Base-by-base conservation (phyloP, 192 early-diverging fungal genomes). In the Funneliformis mosseae region DNA sequence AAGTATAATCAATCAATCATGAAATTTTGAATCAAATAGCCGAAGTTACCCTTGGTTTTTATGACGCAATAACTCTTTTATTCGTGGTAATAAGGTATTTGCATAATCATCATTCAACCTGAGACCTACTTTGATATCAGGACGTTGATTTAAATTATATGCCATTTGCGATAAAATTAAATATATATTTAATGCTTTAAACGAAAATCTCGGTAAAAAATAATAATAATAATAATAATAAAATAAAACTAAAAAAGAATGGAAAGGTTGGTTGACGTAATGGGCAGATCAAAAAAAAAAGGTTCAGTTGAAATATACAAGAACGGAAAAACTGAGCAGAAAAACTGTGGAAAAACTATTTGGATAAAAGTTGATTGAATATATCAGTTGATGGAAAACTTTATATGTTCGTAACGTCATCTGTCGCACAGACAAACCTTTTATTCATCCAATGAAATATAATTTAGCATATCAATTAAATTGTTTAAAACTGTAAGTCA, bases 381-480 rank as follows among this genome's bases (percentile, higher is more conserved):
- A 18, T n/a, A 70, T 41, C 21, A 33, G 39, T n/a, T 43, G n/a
- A 69, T 69, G 8, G 28, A 69, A 42, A 69, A 27, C 18, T 27
- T 21, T 42, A 42, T 21, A 70, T 39, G 8, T n/a, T 21, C 3
- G 9, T n/a, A 42, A 70, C 68, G 68, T 70, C 68, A 70, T 70
- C 39, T 39, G 68, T 70, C 68, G n/a, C 21, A 69, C 67, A n/a
- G 50, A 21, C 50, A 16, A 18, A 21, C 33, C 38, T 21, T 28
- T 69, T 69, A 69, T 70, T 70, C 28, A 45, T 70, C 68, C 68
- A 70, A 70, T 70, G n/a, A 70, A 70, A 70, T 70, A 5, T n/a
- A n/a, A n/a, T 43, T 41, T 21, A 70, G 2, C 1, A 70, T 42
- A 70, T 12, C 14, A 70, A n/a, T 43, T 70, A 43, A 55, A 55